phyloP scores from a whole-genome alignment of 768 basidiomycete species.

The Boletus barrowsii region DNA sequence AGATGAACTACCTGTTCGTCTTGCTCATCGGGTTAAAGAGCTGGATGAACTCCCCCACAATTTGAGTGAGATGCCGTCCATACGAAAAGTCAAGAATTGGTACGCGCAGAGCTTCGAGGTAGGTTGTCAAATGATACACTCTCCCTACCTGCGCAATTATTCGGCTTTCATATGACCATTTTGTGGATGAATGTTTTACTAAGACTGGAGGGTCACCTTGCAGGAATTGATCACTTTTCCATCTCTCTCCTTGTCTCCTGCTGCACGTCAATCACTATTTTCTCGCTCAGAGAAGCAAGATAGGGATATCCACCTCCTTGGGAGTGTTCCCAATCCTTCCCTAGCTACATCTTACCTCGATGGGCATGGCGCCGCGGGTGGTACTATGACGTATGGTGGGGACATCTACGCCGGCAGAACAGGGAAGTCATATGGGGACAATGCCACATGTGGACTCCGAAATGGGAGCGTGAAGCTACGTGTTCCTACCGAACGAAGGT shows the following conservation, averaged over 20 bases:
- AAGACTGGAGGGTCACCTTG: neutral
- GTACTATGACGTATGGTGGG: slow-evolving; percentile 1
- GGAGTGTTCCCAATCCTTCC: slow-evolving; percentile 79
- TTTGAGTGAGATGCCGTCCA: slow-evolving; percentile 86
- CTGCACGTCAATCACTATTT: slow-evolving; percentile 66
- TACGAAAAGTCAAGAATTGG: slow-evolving; percentile 96
- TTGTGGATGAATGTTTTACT: neutral
- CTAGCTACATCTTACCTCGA: slow-evolving; percentile 35
- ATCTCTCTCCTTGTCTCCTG: slow-evolving; percentile 61
- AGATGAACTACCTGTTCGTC: slow-evolving; percentile 93
- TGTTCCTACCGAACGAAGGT: slow-evolving; percentile 85
- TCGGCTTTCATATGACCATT: neutral
- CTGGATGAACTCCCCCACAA: slow-evolving; percentile 92
- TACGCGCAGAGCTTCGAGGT: slow-evolving; percentile 99
- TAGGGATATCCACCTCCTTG: slow-evolving; percentile 51
- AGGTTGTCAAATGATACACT: slow-evolving; percentile 19
- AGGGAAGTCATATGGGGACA: slow-evolving; percentile 15
- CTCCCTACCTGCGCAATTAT: neutral
- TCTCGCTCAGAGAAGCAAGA: slow-evolving; percentile 37
- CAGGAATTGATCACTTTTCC: slow-evolving; percentile 92
- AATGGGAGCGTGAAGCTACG: slow-evolving; percentile 64
- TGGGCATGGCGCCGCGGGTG: slow-evolving; percentile 31
- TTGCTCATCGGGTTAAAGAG: slow-evolving; percentile 95
- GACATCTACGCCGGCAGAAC: neutral
- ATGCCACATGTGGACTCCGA: slow-evolving; percentile 32